Conservation (phyloP, 441 rosid genomes). For the Populus hybrid region DNA sequence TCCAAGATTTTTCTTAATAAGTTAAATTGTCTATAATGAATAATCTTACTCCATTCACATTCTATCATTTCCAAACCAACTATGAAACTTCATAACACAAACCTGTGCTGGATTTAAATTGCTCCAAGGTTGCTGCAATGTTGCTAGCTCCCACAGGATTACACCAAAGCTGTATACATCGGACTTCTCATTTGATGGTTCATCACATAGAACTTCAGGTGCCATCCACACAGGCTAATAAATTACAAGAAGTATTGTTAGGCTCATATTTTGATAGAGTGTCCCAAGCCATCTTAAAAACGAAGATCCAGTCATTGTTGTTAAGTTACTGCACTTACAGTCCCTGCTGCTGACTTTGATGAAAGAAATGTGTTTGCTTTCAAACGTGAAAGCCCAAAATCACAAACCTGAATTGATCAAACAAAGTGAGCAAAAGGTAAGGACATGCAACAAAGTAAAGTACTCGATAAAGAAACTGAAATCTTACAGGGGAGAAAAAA, state of each 20-base stretch:
- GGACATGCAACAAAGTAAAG: not conserved
- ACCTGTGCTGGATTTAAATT: slow-evolving; percentile 97
- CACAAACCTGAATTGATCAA: slow-evolving; percentile 70
- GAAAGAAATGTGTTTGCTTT: slow-evolving; percentile 90
- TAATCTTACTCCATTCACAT: not conserved
- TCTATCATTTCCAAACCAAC: not conserved
- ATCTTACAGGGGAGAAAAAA: not conserved
- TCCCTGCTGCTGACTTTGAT: no score
- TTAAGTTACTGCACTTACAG: no score
- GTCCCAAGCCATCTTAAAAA: no score
- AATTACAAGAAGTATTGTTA: no score
- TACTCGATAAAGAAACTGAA: not conserved
- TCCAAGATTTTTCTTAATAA: not conserved
- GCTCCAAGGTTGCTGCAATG: slow-evolving; percentile 95
- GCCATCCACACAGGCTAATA: no score
- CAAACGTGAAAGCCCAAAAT: slow-evolving; percentile 96
- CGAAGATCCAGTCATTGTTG: no score
- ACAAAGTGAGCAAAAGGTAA: slow-evolving; percentile 11
- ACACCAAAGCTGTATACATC: no score
- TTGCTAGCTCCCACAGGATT: slow-evolving; percentile 77
- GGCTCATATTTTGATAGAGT: no score
- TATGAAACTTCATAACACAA: slow-evolving; percentile 23
- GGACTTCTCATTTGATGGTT: no score
- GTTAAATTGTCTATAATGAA: not conserved
- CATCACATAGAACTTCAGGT: no score